A percentile compares a stretch with the other conserved stretches of the same genome.
These are phyloP conservation scores for Linum tenue DNA, from an alignment of 345 rosid genomes.

Conservation along the genomic window DNA sequence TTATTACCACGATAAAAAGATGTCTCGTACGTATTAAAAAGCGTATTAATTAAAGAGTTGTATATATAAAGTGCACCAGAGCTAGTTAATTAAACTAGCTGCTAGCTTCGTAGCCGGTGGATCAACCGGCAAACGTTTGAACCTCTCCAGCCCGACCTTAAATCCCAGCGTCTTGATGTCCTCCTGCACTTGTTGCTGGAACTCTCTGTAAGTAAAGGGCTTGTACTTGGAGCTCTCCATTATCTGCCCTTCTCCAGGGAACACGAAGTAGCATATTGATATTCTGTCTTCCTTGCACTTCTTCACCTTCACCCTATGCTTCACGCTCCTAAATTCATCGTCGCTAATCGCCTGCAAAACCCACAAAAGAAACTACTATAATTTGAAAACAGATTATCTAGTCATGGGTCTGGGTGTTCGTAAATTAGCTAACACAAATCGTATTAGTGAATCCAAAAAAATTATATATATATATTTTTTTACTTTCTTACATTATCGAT, in stretches of 20 bases:
- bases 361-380: neutral
- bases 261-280: conserved; percentile 76
- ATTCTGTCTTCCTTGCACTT: conserved; percentile 34
- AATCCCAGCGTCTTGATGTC: conserved; percentile 49
- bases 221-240: conserved; percentile 54
- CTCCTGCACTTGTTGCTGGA: conserved; percentile 55
- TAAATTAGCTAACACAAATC: too few relatives aligned
- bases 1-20: too few relatives aligned
- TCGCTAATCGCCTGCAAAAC: conserved; percentile 59
- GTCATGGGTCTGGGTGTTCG: too few relatives aligned
- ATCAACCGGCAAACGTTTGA: conserved; percentile 18
- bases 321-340: conserved; percentile 50
- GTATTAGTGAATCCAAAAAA: neutral
- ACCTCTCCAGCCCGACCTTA: conserved; percentile 66
- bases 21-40: too few relatives aligned
- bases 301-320: conserved; percentile 48
- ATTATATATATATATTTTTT: neutral
- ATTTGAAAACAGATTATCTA: too few relatives aligned
- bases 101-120: too few relatives aligned
- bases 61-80: too few relatives aligned
- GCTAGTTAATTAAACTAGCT: too few relatives aligned
- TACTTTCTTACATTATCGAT: too few relatives aligned
- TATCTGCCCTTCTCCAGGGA: conserved; percentile 44
- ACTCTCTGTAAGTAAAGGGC: conserved; percentile 61
- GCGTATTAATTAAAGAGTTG: too few relatives aligned